A percentile compares a stretch with the other conserved stretches of the same genome.
Conservation (phyloP, 2,329 filamentous ascomycete genomes). For the Xylariomycetidae sp. region DNA sequence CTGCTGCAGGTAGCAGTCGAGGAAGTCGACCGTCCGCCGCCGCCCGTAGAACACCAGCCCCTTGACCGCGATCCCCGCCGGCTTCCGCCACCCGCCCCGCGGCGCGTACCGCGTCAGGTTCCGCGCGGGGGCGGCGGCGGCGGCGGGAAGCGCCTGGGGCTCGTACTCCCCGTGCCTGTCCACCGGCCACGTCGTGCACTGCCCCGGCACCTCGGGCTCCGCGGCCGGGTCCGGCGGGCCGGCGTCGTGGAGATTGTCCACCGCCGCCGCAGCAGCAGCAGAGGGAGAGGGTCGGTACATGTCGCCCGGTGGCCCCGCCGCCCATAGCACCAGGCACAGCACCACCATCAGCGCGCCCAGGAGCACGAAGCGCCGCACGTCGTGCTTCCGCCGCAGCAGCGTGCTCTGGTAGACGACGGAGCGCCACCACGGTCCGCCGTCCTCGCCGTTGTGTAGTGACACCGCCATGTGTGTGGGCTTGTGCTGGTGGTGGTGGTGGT, state of each 20-base stretch:
- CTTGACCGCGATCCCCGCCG: constrained; percentile 29
- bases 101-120: constrained; percentile 21
- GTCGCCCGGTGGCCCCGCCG: constrained; percentile 16
- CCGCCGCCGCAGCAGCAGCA: neutral
- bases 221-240: neutral
- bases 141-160: neutral
- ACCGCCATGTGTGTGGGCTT: too few species aligned
- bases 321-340: constrained; percentile 15
- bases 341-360: constrained; percentile 10
- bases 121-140: too few species aligned
- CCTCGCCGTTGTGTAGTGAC: too few species aligned
- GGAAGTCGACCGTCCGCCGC: constrained; percentile 35
- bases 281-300: constrained; percentile 8
- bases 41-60: constrained; percentile 41
- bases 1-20: constrained; percentile 40
- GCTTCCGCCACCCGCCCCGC: constrained; percentile 23
- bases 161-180: constrained; percentile 11
- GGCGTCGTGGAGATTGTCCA: neutral
- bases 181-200: constrained; percentile 25
- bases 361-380: constrained; percentile 14
- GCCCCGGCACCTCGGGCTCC: constrained; percentile 7
- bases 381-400: constrained; percentile 10
- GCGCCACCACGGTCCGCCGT: constrained; percentile 8
- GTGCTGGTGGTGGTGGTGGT: too few species aligned
- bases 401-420: constrained; percentile 10